Evolutionary conservation across 306 rosid genomes (phyloP).

Genomic region (Vachellia pachyceras): DNA sequence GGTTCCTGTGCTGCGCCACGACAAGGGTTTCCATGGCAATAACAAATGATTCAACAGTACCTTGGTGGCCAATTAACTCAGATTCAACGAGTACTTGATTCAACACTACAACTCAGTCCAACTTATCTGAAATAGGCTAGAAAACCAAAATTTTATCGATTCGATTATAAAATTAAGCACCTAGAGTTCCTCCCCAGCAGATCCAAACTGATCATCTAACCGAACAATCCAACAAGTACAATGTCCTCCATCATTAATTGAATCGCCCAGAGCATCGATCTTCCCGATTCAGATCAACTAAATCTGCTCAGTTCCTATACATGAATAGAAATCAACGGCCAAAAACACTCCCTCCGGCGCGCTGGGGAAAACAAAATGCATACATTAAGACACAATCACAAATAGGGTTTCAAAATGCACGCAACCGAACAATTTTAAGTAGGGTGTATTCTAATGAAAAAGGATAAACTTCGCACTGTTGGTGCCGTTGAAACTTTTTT

Average conservation of each 20-base stretch:
- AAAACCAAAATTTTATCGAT: conserved; percentile 22
- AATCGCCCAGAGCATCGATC: conserved; percentile 37
- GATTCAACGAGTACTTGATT: conserved; percentile 43
- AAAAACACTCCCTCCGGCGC: conserved; percentile 25
- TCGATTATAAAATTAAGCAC: neutral
- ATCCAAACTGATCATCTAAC: conserved; percentile 48
- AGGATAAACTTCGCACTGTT: neutral
- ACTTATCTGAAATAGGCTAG: conserved; percentile 38
- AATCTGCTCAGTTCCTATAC: conserved; percentile 17
- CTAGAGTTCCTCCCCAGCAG: conserved; percentile 43
- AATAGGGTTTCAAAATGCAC: neutral
- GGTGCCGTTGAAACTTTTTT: neutral
- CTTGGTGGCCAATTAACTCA: neutral
- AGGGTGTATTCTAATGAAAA: neutral
- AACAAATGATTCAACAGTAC: conserved; percentile 27
- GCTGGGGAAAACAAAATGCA: conserved; percentile 14
- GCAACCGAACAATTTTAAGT: neutral
- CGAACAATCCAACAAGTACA: neutral
- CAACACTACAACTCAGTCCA: conserved; percentile 37
- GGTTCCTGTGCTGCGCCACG: conserved; percentile 75
- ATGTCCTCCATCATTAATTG: neutral
- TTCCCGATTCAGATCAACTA: conserved; percentile 38
- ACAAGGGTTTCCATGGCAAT: conserved; percentile 78
- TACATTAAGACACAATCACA: neutral
- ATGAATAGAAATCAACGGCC: neutral